Evolutionary conservation across 129 eudicot species (phyloP), one percentile per base, ranked within the genome.

Genomic region (Lonicera japonica): DNA sequence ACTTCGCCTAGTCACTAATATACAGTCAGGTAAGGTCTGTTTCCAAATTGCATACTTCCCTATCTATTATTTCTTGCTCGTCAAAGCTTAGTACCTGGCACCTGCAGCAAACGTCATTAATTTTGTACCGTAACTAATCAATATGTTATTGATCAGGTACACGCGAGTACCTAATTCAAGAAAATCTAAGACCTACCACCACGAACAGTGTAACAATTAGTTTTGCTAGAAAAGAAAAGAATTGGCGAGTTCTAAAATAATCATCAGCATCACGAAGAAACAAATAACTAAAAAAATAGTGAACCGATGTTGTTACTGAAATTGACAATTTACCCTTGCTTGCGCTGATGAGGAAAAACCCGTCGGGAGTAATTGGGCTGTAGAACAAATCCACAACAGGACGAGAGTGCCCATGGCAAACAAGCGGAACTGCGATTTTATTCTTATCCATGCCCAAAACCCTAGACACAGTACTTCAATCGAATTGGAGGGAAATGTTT

Each of bases 401-500:
- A 7, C 87, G 80, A 19, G 87, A 82, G 74, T 82, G 87, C 58
- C 87, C 87, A 48, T 82, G 87, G 70, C 87, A 82, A 18, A 82
- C 83, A 51, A 82, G 78, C 43, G 87, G 83, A 64, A 75, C 75
- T 20, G 65, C 69, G 19, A 39, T 72, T 70, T 82, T 82, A 80
- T 82, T 82, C 83, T 77, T 82, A 57, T 82, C 87, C 87, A 82
- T 82, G 0, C 8, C 41, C 16, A 29, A 55, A 60, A 45, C 53
- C 57, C 71, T 41, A 66, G 50, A 21, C 16, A 11, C 2, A 50
- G 46, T 23, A 11, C 25, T 34, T 58, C 43, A 5, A 47, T 12
- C 54, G 21, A 59, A 4, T 29, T 6, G 36, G 6, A 2, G 6
- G 47, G 4, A 9, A 21, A 24, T 21, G 25, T 16, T 17, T 5